Conservation (phyloP, 305 asterid species). For the Fraxinus platypoda region DNA sequence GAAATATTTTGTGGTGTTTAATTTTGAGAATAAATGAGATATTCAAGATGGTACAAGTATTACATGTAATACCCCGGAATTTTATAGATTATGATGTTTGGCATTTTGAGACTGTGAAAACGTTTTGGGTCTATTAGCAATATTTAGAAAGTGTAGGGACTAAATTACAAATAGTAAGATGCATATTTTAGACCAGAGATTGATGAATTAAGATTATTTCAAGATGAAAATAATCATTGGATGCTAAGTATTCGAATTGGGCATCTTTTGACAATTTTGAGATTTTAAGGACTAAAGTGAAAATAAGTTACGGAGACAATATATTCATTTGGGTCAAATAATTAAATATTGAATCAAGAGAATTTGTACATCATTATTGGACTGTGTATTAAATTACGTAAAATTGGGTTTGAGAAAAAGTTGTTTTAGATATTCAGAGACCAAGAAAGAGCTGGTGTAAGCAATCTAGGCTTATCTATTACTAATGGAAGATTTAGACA, state of each 20-base stretch:
- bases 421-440: not conserved
- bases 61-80: not conserved
- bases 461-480: not conserved
- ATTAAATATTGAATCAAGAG: not conserved
- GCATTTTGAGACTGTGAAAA: not conserved
- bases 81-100: not conserved
- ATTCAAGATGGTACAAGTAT: not conserved
- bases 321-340: no score
- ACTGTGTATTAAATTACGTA: not conserved
- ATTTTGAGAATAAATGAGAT: not conserved
- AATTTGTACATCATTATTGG: not conserved
- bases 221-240: not conserved
- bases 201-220: not conserved
- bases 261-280: not conserved
- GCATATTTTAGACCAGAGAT: not conserved
- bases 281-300: not conserved
- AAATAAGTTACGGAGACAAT: not conserved
- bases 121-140: not conserved
- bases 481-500: not conserved
- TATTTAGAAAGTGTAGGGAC: not conserved
- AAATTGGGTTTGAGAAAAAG: not conserved
- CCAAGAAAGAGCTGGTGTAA: not conserved
- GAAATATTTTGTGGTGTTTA: not conserved
- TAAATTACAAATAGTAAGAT: not conserved
- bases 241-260: not conserved